These are phyloP conservation scores for Calonectria hongkongensis DNA, from an alignment of 2,329 filamentous ascomycete genomes.

Conservation along the genomic window DNA sequence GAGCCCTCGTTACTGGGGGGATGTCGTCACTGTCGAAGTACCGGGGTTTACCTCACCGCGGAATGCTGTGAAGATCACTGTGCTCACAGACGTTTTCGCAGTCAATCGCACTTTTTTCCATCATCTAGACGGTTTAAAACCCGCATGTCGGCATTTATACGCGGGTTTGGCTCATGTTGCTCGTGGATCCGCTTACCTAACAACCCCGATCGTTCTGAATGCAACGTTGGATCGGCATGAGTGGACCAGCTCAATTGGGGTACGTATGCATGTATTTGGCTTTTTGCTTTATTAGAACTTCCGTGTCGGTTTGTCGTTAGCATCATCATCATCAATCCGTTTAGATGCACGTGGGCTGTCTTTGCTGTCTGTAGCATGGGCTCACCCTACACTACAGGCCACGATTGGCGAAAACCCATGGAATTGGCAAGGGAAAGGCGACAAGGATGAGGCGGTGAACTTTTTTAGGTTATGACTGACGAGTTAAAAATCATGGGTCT, in stretches of 20 bases:
- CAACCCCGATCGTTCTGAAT: conserved; percentile 84
- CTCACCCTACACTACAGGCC: conserved; percentile 77
- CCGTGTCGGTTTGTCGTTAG: conserved; percentile 91
- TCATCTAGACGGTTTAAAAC: conserved; percentile 85
- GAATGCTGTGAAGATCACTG: conserved; percentile 80
- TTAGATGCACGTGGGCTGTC: conserved; percentile 91
- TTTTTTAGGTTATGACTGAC: conserved; percentile 34
- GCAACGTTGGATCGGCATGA: conserved; percentile 94
- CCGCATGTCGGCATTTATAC: conserved; percentile 95
- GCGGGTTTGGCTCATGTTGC: conserved; percentile 89
- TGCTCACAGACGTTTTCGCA: conserved; percentile 88
- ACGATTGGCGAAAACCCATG: conserved; percentile 80
- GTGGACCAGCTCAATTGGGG: conserved; percentile 77
- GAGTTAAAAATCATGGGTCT: background rate
- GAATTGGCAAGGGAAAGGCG: conserved; percentile 58
- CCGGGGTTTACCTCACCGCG: conserved; percentile 84
- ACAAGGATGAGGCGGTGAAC: conserved; percentile 45
- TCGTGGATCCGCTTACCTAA: conserved; percentile 84
- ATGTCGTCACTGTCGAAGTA: conserved; percentile 86
- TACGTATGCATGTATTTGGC: conserved; percentile 77
- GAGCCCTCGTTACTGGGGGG: conserved; percentile 85
- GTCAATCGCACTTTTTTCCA: conserved; percentile 91
- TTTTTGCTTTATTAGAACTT: conserved; percentile 91
- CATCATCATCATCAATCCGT: conserved; percentile 84
- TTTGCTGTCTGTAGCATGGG: conserved; percentile 89